Conservation (phyloP, 208 protist species). For the Kentomonas sorsogonicus region DNA sequence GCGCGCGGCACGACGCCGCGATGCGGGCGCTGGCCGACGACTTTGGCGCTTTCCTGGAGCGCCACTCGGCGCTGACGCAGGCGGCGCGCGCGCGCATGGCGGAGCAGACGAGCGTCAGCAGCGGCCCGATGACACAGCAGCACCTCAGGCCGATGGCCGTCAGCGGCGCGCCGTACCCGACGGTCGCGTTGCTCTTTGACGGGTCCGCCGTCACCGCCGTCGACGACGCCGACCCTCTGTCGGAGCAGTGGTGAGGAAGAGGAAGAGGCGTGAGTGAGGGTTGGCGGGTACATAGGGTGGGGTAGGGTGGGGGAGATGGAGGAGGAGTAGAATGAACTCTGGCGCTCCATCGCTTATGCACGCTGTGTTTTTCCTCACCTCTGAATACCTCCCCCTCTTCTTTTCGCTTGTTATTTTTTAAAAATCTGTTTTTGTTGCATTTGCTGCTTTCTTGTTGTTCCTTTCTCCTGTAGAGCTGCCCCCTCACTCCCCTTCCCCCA, state of each 20-base stretch:
- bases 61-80: slow-evolving; percentile 56
- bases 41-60: slow-evolving; percentile 67
- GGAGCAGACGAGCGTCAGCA: slow-evolving; percentile 41
- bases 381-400: no score
- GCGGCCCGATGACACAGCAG: slow-evolving; percentile 55
- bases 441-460: no score
- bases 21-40: slow-evolving; percentile 52
- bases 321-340: no score
- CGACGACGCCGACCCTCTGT: slow-evolving; percentile 63
- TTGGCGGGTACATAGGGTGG: no score
- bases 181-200: slow-evolving; percentile 64
- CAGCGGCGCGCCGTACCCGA: slow-evolving; percentile 60
- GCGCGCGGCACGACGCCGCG: slow-evolving; percentile 52
- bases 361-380: no score
- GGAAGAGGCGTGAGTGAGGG: no score
- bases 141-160: slow-evolving; percentile 61
- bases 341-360: no score
- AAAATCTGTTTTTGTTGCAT: no score
- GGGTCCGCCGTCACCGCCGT: slow-evolving; percentile 30
- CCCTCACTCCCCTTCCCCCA: no score
- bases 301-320: no score
- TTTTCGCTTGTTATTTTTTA: no score
- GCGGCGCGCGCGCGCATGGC: slow-evolving; percentile 47
- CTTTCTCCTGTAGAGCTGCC: no score
- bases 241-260: slow-evolving; percentile 59